Base-by-base conservation (phyloP, 1,284 basidiomycete species). In the Cutaneotrichosporon sp. region DNA sequence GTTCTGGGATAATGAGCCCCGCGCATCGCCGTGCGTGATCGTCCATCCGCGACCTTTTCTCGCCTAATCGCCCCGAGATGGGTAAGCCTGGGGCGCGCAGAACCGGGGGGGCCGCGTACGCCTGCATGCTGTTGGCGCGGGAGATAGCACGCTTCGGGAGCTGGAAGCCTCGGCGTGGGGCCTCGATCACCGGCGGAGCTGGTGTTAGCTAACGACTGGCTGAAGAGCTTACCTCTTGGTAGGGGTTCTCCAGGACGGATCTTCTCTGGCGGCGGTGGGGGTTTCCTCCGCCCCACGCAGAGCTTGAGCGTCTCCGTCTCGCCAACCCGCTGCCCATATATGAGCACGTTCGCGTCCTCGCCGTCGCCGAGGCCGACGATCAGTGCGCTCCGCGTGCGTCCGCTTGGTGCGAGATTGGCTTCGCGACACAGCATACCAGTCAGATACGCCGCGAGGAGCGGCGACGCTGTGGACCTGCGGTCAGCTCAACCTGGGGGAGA, bases 231-330 rank as follows among this genome's bases (percentile, higher is more conserved):
- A 77, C 76, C 73, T 64, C 80, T 69, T n/a, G 80, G 80, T 10
- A 81, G 65, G 0, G 80, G 80, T 59, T 81, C 79, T 21, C 80
- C 80, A n/a, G 80, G 80, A 38, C 73, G 63, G 26, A 78, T 65
- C 58, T 76, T 78, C 58, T 65, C 69, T 0, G 70, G 65, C 30
- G 72, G 69, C 1, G 67, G 63, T 14, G 72, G 68, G 9, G 55
- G 50, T 55, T 70, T 75, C 21, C 71, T 63, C 31, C 76, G 63
- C 4, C 72, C 74, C 0, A 77, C 77, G 36, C 67, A 72, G 3
- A 79, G 64, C 18, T 69, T 67, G n/a, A 78, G 59, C 0, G 51
- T n/a, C 26, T 56, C 55, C 6, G 9, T 47, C 13, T 47, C 59
- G 9, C 6, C 50, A 18, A 62, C 47, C 9, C 42, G 46, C 61